Evolutionary conservation across 2,329 filamentous ascomycete genomes (phyloP), one percentile per base, ranked within the genome.

Genomic region (Botrytis paeoniae): DNA sequence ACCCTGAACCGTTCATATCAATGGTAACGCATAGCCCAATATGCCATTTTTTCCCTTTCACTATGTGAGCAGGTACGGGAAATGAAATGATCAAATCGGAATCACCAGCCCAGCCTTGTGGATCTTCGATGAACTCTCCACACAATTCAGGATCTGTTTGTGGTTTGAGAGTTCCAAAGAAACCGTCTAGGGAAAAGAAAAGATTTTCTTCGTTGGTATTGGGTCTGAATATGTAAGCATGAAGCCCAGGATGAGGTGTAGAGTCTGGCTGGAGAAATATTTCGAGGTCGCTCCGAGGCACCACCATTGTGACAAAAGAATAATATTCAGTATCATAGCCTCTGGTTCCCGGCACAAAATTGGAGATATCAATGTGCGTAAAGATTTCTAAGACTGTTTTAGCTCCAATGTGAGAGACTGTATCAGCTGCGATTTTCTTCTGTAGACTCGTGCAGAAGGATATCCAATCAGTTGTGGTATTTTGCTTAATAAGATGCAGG

Each of bases 131-230:
- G 12, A 64, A 14, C 22, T 64, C 62, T 12, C 62, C 41, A 43
- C 62, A 64, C 6, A 64, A 18, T 16, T 64, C 62, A 45, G 62
- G 41, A 35, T 64, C 29, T 3, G 62, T 64, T 35, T 64, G 41
- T 64, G 62, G 62, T 16, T 32, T 43, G 35, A 64, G 62, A 14
- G 62, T 45, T 25, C 62, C 62, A 64, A 64, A 64, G 62, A 64
- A 64, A 45, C 25, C 8, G 20, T 64, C 62, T 4, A 64, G 14
- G 14, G 41, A 45, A 35, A 41, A 64, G 35, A 64, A 64, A 43
- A 45, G 9, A 64, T 64, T 0, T 6, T 45, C 16, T 25, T 45
- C n/a, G 20, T 6, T 16, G 60, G 60, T n/a, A 20, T 25, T 25
- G 12, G 12, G 18, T 7, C 29, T 64, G n/a, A 45, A 64, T 32